Percentiles rank a stretch among this genome's conserved stretches.
Evolutionary conservation across 1,284 basidiomycete species (phyloP).

Genomic region (Austropuccinia psidii): DNA sequence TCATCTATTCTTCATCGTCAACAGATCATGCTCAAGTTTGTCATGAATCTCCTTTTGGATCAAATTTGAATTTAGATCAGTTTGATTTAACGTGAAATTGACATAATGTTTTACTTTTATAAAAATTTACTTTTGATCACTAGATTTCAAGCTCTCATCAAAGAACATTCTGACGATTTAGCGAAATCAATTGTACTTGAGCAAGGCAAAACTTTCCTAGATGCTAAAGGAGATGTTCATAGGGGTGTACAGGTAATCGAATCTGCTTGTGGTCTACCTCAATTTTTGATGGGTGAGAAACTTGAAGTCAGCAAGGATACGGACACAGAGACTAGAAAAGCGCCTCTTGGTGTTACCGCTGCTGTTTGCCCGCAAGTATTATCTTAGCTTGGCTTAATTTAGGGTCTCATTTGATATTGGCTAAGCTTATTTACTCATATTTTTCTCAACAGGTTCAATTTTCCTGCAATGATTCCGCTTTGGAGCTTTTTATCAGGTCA

Average conservation of each 20-base stretch:
- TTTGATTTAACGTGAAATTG: too few relatives aligned
- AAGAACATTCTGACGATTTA: constrained; percentile 59
- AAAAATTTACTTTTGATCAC: background rate
- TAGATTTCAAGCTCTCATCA: constrained; percentile 67
- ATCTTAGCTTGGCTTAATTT: background rate
- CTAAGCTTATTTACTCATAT: background rate
- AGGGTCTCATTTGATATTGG: background rate
- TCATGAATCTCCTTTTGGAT: background rate
- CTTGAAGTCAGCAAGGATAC: constrained; percentile 93
- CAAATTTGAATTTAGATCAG: background rate
- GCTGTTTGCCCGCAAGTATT: constrained; percentile 74
- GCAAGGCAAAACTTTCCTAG: constrained; percentile 52
- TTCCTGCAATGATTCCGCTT: constrained; percentile 79
- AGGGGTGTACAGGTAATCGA: constrained; percentile 94
- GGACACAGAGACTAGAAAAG: constrained; percentile 74
- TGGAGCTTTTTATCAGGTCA: constrained; percentile 72
- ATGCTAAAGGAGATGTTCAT: constrained; percentile 88
- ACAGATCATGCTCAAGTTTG: constrained; percentile 77
- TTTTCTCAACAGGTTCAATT: constrained; percentile 38
- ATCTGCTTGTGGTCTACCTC: constrained; percentile 72
- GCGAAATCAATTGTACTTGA: constrained; percentile 53
- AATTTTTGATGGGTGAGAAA: constrained; percentile 76
- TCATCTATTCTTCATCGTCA: constrained; percentile 80
- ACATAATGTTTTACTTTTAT: background rate
- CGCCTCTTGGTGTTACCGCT: constrained; percentile 60